A percentile compares a stretch with the other conserved stretches of the same genome.
These are phyloP conservation scores for Trichoderma sp. DNA, from an alignment of 2,329 filamentous ascomycete genomes.

Conservation along the genomic window DNA sequence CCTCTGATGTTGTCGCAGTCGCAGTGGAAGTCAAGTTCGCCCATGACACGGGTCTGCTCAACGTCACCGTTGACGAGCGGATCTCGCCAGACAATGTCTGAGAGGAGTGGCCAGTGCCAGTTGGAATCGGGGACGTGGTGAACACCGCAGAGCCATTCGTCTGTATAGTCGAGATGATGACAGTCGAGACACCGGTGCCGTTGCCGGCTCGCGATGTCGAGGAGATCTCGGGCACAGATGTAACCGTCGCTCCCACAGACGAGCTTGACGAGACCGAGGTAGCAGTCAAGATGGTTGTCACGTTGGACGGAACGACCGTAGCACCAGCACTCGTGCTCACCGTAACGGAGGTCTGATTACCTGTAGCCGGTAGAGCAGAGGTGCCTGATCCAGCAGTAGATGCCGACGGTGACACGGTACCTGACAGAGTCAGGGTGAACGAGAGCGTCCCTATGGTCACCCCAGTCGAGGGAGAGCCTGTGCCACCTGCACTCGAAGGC, in stretches of 20 bases:
- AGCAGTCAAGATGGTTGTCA: slow-evolving; percentile 2
- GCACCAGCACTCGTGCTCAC: background rate
- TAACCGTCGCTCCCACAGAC: background rate
- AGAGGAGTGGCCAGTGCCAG: background rate
- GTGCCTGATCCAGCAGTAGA: slow-evolving; percentile 1
- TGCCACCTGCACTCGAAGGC: background rate
- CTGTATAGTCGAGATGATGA: background rate
- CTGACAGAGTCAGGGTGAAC: slow-evolving; percentile 16
- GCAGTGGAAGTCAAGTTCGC: slow-evolving; percentile 15
- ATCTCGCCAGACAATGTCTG: slow-evolving; percentile 14
- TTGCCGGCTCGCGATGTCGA: slow-evolving; percentile 3
- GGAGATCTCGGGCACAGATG: background rate
- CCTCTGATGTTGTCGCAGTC: slow-evolving; percentile 15
- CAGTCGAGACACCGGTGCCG: background rate
- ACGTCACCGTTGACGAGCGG: slow-evolving; percentile 11
- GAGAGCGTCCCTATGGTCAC: slow-evolving; percentile 21
- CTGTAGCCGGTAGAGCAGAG: slow-evolving; percentile 12
- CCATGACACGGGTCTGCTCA: slow-evolving; percentile 12
- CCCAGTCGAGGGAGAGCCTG: slow-evolving; percentile 5
- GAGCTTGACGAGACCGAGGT: slow-evolving; percentile 11
- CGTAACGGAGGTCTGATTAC: slow-evolving; percentile 20
- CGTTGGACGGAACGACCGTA: background rate
- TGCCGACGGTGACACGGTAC: slow-evolving; percentile 11
- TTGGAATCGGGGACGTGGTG: background rate
- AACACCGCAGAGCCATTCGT: slow-evolving; percentile 1